Evolutionary conservation across 2,329 filamentous ascomycete species (phyloP).

Genomic region (Cucurbitaria berberidis): DNA sequence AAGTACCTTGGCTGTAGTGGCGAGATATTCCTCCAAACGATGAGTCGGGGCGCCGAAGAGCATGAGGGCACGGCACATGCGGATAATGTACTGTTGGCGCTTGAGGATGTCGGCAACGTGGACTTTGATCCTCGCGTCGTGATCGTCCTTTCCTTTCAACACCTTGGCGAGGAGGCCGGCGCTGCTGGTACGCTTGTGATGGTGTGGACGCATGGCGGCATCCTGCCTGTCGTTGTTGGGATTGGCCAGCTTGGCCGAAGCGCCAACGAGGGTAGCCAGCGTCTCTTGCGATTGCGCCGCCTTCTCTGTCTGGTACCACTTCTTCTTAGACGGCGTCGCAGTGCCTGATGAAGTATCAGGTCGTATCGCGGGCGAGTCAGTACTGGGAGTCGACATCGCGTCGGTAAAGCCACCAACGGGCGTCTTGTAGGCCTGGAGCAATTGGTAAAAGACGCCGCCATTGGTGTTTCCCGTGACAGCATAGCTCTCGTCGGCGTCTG

Average conservation of each 20-base stretch:
- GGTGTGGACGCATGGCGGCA: slow-evolving; percentile 13
- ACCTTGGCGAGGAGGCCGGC: slow-evolving; percentile 34
- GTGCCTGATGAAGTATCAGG: slow-evolving; percentile 28
- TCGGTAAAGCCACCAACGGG: slow-evolving; percentile 22
- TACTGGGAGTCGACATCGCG: slow-evolving; percentile 22
- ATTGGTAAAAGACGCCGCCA: slow-evolving; percentile 41
- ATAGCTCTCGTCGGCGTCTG: slow-evolving; percentile 27
- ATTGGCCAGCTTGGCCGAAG: slow-evolving; percentile 37
- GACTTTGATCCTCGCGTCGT: slow-evolving; percentile 63
- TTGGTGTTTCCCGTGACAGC: slow-evolving; percentile 35
- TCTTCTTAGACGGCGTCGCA: slow-evolving; percentile 34
- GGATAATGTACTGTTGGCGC: slow-evolving; percentile 83
- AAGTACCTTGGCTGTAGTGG: slow-evolving; percentile 81
- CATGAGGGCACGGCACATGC: slow-evolving; percentile 86
- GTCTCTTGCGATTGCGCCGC: slow-evolving; percentile 36
- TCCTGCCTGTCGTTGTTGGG: slow-evolving; percentile 31
- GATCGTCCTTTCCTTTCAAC: slow-evolving; percentile 46
- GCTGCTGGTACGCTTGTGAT: slow-evolving; percentile 32
- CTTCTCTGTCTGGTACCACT: slow-evolving; percentile 42
- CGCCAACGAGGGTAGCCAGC: slow-evolving; percentile 38
- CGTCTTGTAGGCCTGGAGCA: slow-evolving; percentile 41
- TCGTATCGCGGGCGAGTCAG: slow-evolving; percentile 16
- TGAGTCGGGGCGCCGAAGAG: slow-evolving; percentile 88
- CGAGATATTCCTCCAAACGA: slow-evolving; percentile 87
- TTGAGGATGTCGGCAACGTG: slow-evolving; percentile 73